Conservation (phyloP, 768 basidiomycete species). For the Amanita exitialis region DNA sequence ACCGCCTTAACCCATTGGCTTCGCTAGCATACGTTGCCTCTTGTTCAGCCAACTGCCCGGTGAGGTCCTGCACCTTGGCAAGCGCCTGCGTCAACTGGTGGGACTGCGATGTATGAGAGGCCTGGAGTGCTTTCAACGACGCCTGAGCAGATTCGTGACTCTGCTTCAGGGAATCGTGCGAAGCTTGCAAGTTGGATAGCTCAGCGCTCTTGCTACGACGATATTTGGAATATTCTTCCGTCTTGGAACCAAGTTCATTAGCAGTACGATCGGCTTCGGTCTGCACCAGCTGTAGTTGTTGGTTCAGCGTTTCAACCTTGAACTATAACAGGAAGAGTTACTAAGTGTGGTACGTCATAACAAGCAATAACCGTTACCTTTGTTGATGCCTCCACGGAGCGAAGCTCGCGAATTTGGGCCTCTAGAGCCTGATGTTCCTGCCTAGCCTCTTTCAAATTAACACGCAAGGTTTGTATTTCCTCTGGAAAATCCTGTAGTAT, state of each 20-base stretch:
- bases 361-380: slow-evolving; percentile 34
- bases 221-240: slow-evolving; percentile 78
- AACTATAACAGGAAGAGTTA: slow-evolving; percentile 37
- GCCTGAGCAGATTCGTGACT: slow-evolving; percentile 56
- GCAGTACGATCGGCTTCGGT: slow-evolving; percentile 66
- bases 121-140: slow-evolving; percentile 64
- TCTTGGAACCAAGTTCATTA: slow-evolving; percentile 58
- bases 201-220: slow-evolving; percentile 76
- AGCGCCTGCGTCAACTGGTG: slow-evolving; percentile 74
- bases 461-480: slow-evolving; percentile 60
- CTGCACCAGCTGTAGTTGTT: slow-evolving; percentile 72
- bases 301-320: slow-evolving; percentile 74
- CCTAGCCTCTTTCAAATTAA: slow-evolving; percentile 63
- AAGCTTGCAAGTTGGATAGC: slow-evolving; percentile 62
- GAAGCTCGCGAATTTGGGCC: slow-evolving; percentile 58
- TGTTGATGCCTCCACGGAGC: slow-evolving; percentile 67
- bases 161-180: slow-evolving; percentile 65
- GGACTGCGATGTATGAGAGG: slow-evolving; percentile 58
- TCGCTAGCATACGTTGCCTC: slow-evolving; percentile 78
- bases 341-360: not conserved
- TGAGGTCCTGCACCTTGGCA: slow-evolving; percentile 63
- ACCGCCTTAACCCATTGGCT: slow-evolving; percentile 57
- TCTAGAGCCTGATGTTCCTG: slow-evolving; percentile 65
- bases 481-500: slow-evolving; percentile 30
- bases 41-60: slow-evolving; percentile 73